Evolutionary conservation across 2,329 filamentous ascomycete species (phyloP).

Genomic region (Eutypella sp.): DNA sequence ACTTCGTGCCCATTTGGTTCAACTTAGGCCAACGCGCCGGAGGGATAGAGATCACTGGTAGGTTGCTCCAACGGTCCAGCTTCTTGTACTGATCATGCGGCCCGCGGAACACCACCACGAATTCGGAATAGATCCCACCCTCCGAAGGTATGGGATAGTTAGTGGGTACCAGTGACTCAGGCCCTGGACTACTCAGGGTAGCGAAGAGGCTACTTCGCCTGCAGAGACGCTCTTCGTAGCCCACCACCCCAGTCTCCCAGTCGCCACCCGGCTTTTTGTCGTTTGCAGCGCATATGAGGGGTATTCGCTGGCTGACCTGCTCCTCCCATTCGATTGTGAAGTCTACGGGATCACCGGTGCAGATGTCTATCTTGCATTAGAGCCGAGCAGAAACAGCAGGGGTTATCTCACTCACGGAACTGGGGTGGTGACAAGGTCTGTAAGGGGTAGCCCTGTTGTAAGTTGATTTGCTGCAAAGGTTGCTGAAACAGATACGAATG

Average conservation of each 20-base stretch:
- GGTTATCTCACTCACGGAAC: slow-evolving; percentile 34
- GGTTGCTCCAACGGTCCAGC: slow-evolving; percentile 49
- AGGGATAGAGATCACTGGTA: slow-evolving; percentile 70
- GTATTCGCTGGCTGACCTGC: slow-evolving; percentile 40
- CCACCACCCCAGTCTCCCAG: slow-evolving; percentile 63
- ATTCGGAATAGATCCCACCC: slow-evolving; percentile 65
- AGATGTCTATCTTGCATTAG: slow-evolving; percentile 36
- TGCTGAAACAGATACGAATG: slow-evolving; percentile 56
- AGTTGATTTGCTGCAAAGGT: slow-evolving; percentile 41
- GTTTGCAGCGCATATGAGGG: slow-evolving; percentile 70
- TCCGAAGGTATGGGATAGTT: slow-evolving; percentile 70
- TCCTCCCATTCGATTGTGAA: slow-evolving; percentile 55
- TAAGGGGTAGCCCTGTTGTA: slow-evolving; percentile 30
- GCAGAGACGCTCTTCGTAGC: slow-evolving; percentile 69
- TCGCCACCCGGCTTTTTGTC: slow-evolving; percentile 74
- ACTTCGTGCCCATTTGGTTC: slow-evolving; percentile 59
- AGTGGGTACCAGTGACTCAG: slow-evolving; percentile 35
- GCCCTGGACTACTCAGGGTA: slow-evolving; percentile 58
- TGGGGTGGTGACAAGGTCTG: slow-evolving; percentile 33
- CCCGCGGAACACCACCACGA: slow-evolving; percentile 69
- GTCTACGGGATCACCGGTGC: slow-evolving; percentile 54
- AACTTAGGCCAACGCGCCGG: slow-evolving; percentile 71
- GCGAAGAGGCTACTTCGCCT: slow-evolving; percentile 69
- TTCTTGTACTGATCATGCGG: slow-evolving; percentile 61
- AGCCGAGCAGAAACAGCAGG: slow-evolving; percentile 11